Evolutionary conservation across 306 rosid species (phyloP).

Genomic region (Datisca glomerata): DNA sequence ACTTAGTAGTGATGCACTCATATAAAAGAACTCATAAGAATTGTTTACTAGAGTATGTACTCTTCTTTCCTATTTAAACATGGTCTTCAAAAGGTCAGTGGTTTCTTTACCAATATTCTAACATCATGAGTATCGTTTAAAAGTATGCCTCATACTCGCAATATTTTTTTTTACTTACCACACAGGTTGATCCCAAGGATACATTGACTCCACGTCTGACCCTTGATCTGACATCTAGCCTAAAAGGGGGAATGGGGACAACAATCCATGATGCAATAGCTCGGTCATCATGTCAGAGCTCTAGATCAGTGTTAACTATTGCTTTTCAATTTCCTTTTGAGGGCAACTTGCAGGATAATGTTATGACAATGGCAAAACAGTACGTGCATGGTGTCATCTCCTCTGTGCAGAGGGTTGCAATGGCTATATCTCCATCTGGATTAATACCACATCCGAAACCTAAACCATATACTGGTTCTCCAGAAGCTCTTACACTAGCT

Average conservation of each 20-base stretch:
- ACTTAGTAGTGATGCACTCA: too few species aligned
- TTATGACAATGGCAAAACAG: constrained; percentile 79
- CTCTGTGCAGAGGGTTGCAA: constrained; percentile 91
- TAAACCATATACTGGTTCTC: constrained; percentile 68
- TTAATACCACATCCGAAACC: constrained; percentile 45
- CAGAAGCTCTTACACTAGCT: constrained; percentile 77
- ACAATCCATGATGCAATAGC: constrained; percentile 36
- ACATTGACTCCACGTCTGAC: constrained; percentile 43
- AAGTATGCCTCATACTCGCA: too few species aligned
- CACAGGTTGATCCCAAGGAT: constrained; percentile 72
- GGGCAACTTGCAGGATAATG: constrained; percentile 64
- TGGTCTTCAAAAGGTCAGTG: too few species aligned
- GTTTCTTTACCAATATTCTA: too few species aligned
- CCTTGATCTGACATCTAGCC: constrained; percentile 80
- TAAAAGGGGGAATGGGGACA: constrained; percentile 66
- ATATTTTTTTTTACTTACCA: too few species aligned
- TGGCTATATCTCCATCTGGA: constrained; percentile 88
- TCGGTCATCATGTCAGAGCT: constrained; percentile 33
- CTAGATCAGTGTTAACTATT: constrained; percentile 82
- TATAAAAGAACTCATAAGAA: too few species aligned
- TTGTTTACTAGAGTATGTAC: too few species aligned
- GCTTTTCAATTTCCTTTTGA: constrained; percentile 97
- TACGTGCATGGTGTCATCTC: constrained; percentile 79
- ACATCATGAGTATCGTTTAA: too few species aligned
- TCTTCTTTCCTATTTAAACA: too few species aligned